Evolutionary conservation across 805 yeast species (phyloP), one percentile per base, ranked within the genome.

Genomic region (Ogataea minuta): DNA sequence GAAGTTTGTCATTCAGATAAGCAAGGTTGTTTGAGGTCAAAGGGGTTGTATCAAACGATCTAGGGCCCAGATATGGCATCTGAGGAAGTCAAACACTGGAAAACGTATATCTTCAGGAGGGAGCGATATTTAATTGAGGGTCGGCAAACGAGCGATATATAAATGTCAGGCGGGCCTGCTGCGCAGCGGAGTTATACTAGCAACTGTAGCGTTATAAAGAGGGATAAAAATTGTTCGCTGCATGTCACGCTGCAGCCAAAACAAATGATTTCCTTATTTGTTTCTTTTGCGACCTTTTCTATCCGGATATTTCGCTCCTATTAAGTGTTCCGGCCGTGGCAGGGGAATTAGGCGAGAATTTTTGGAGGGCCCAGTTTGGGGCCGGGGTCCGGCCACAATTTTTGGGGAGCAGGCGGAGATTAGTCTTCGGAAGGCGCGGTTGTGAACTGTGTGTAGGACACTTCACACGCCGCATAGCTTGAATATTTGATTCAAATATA

Each of bases 11-110:
- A 36, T 59, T 58, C 36, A 62, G 45, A 31, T 50, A 57, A 20
- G 60, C 58, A 28, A 62, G 46, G 43, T 62, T 62, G 30, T 49
- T 54, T 7, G 54, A 43, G 6, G 67, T 62, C 11, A 62, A 37
- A 15, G 66, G 67, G 23, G 66, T 54, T 11, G 67, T 62, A n/a
- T 50, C 56, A 43, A 60, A 62, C 6, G 65, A 49, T 44, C 50
- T 59, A 25, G 67, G 66, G 21, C 67, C 67, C 29, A 62, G 43
- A 43, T 60, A 62, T 39, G 67, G 59, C 67, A 62, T 62, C 27
- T 31, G 35, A 14, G 28, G 10, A 14, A 13, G 20, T n/a, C 41
- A 27, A 11, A 11, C 10, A 20, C 14, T 17, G 41, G 21, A 25
- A 13, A 15, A 30, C n/a, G 7, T 20, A 9, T 20, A 17, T 12